Evolutionary conservation across 2,329 filamentous ascomycete genomes (phyloP).

Genomic region (Septoria linicola): DNA sequence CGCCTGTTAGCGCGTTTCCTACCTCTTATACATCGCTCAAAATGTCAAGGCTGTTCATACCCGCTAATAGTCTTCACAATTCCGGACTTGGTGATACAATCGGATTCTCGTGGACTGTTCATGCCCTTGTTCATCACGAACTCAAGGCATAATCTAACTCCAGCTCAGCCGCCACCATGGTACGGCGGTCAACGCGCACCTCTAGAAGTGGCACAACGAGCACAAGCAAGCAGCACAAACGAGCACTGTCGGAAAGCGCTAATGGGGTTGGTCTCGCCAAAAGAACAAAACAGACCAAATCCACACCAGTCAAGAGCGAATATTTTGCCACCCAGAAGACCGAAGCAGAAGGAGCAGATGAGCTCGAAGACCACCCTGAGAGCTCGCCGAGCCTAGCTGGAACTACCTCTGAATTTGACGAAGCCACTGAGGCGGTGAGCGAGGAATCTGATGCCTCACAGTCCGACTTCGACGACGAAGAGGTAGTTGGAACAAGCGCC

Average conservation of each 20-base stretch:
- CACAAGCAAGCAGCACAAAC: slow-evolving; percentile 28
- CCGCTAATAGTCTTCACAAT: too few relatives aligned
- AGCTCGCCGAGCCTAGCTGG: slow-evolving; percentile 24
- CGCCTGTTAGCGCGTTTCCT: too few relatives aligned
- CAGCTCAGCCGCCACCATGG: slow-evolving; percentile 21
- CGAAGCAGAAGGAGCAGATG: slow-evolving; percentile 29
- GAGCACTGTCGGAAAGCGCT: slow-evolving; percentile 26
- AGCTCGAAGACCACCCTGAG: slow-evolving; percentile 37
- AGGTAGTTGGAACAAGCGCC: slow-evolving; percentile 28
- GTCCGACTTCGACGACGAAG: slow-evolving; percentile 38
- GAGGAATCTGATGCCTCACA: slow-evolving; percentile 43
- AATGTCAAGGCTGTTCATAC: too few relatives aligned
- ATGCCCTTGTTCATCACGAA: too few relatives aligned
- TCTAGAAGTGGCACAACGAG: slow-evolving; percentile 18
- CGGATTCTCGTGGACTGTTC: too few relatives aligned
- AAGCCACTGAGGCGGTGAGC: slow-evolving; percentile 38
- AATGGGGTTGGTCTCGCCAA: slow-evolving; percentile 19
- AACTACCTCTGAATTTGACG: slow-evolving; percentile 37
- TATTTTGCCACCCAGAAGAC: slow-evolving; percentile 43
- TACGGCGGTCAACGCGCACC: slow-evolving; percentile 31
- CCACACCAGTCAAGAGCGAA: slow-evolving; percentile 51
- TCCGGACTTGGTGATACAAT: too few relatives aligned
- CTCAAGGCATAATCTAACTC: neutral
- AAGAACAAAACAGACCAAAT: slow-evolving; percentile 26
- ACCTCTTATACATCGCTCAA: too few relatives aligned